A percentile compares a stretch with the other conserved stretches of the same genome.
These are phyloP conservation scores for Amylostereum chailletii DNA, from an alignment of 1,284 basidiomycete genomes.

Conservation along the genomic window DNA sequence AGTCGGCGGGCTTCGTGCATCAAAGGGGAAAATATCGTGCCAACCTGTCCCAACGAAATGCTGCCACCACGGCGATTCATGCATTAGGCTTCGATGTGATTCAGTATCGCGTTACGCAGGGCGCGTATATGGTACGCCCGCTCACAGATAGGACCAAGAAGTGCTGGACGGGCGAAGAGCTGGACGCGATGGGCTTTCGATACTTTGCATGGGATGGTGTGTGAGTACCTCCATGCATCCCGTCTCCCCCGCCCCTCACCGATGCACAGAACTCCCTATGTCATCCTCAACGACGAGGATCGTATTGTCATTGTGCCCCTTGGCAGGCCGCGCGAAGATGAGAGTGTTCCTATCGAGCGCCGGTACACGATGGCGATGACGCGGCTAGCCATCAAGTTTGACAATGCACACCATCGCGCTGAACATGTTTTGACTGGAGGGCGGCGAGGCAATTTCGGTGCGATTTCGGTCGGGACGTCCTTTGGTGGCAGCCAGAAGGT, in stretches of 20 bases:
- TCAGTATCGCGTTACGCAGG: no score
- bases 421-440: background rate
- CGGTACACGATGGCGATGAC: background rate
- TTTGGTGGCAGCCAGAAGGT: constrained; percentile 2
- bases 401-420: background rate
- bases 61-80: no score
- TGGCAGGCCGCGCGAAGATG: background rate
- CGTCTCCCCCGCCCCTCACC: no score
- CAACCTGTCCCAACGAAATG: no score
- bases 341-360: no score
- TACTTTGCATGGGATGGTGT: background rate
- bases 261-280: background rate
- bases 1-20: no score
- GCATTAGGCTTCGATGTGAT: no score
- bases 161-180: no score
- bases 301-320: background rate
- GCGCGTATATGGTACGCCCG: no score
- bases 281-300: background rate
- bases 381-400: background rate
- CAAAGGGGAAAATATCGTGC: no score
- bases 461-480: background rate
- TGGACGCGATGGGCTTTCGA: background rate
- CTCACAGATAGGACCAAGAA: background rate
- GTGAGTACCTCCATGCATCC: background rate
- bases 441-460: background rate